Evolutionary conservation across 768 basidiomycete genomes (phyloP).

Genomic region (Termitomyces sp.): DNA sequence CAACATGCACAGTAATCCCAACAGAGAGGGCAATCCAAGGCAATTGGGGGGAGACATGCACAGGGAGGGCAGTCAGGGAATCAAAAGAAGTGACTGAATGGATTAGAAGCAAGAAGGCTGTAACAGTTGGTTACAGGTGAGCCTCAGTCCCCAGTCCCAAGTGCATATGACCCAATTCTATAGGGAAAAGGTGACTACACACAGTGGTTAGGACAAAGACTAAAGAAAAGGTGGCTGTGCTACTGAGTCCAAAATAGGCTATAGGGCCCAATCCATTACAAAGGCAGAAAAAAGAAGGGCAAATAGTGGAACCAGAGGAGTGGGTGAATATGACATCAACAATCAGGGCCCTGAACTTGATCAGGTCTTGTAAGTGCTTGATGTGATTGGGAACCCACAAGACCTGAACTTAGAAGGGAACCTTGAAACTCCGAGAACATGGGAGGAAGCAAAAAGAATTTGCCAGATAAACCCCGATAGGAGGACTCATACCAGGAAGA

Average conservation of each 20-base stretch:
- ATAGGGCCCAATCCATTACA: no score
- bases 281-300: not conserved
- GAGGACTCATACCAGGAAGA: not conserved
- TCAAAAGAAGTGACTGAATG: not conserved
- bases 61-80: not conserved
- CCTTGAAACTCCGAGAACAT: not conserved
- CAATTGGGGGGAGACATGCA: not conserved
- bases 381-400: not conserved
- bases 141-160: no score
- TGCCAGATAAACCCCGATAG: not conserved
- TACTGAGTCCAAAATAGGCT: no score
- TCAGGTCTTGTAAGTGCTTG: not conserved
- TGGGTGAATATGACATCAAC: not conserved
- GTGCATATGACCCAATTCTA: no score
- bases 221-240: no score
- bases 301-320: not conserved
- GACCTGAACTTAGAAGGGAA: not conserved
- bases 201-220: no score
- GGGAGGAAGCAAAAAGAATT: not conserved
- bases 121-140: no score
- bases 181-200: no score
- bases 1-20: not conserved
- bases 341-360: not conserved
- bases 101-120: no score
- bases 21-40: not conserved